These are phyloP conservation scores for Castanea sativa DNA, from an alignment of 306 rosid genomes.

Conservation along the genomic window DNA sequence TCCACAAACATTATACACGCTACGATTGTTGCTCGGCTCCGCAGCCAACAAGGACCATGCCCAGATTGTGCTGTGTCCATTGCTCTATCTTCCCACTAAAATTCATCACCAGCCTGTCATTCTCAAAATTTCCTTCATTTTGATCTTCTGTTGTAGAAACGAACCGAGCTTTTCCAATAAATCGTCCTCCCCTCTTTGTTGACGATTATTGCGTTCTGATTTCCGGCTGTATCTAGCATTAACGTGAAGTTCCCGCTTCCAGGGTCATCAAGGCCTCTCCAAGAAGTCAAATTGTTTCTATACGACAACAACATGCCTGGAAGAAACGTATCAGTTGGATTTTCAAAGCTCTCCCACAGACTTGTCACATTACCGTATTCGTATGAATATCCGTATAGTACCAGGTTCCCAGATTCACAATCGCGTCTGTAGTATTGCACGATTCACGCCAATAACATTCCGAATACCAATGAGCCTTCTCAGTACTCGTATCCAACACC, in stretches of 20 bases:
- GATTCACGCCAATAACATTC: not conserved
- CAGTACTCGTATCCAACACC: slow-evolving; percentile 2
- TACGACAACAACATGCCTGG: slow-evolving; percentile 39
- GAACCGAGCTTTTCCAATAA: too few relatives aligned
- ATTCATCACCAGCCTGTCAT: too few relatives aligned
- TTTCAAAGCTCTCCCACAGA: slow-evolving; percentile 47
- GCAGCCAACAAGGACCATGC: too few relatives aligned
- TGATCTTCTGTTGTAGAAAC: too few relatives aligned
- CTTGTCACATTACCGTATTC: too few relatives aligned
- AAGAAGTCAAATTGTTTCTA: slow-evolving; percentile 4
- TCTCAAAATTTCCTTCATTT: too few relatives aligned
- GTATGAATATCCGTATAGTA: not conserved
- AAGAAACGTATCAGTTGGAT: slow-evolving; percentile 52
- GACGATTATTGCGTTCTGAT: not conserved
- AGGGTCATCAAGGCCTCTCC: slow-evolving; percentile 20
- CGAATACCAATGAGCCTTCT: slow-evolving; percentile 13
- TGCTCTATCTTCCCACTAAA: too few relatives aligned
- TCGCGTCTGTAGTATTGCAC: not conserved
- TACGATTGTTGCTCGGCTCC: too few relatives aligned
- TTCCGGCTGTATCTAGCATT: not conserved
- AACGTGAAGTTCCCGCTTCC: slow-evolving; percentile 11
- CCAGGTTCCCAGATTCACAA: slow-evolving; percentile 38
- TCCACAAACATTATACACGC: slow-evolving; percentile 23
- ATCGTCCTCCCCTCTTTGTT: not conserved
- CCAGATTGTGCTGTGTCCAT: accelerated